Evolutionary conservation across 2,329 filamentous ascomycete species (phyloP), one percentile per base, ranked within the genome.

Genomic region (Blumeriella jaapii): DNA sequence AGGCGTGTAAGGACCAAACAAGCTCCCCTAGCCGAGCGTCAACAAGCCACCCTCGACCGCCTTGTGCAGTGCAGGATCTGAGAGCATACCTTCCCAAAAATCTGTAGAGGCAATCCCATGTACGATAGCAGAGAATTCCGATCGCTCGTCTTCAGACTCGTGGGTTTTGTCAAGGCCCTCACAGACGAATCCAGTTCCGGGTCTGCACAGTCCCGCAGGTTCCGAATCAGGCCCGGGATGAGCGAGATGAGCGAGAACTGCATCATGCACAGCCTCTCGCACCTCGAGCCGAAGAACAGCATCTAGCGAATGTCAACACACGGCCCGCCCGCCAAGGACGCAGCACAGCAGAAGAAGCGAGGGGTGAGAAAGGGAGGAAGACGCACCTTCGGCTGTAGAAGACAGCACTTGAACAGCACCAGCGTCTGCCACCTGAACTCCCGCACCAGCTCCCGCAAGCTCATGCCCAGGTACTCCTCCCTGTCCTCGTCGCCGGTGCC

Each of bases 211-310:
- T 98, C 91, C 60, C 93, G 79, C n/a, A 98, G 71, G 51, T 82
- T 85, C 52, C 84, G 77, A 53, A 96, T 78, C 38, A 98, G 73
- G 40, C 87, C 86, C 29, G 91, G 91, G 63, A 98, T 93, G 53
- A 98, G 68, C 34, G 89, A 95, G 49, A 98, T 80, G 29, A 98
- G 71, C 27, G 89, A 91, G 63, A 96, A 98, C 59, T 98, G 91
- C 61, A 94, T 87, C 82, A 96, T 93, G 70, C 91, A 98, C 48
- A 98, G 65, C 46, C 82, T 74, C 60, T 98, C 91, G 59, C 91
- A 96, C 50, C 86, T 78, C n/a, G 89, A 86, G 43, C 91, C 87
- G 53, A 96, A 98, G 64, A 98, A 96, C 35, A 98, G 77, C 82
- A 96, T 96, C 87, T 94, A 49, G 15, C 28, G 16, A 12, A 20